phyloP scores from a whole-genome alignment of 2,329 filamentous ascomycete genomes.

The Colletotrichum sp. region DNA sequence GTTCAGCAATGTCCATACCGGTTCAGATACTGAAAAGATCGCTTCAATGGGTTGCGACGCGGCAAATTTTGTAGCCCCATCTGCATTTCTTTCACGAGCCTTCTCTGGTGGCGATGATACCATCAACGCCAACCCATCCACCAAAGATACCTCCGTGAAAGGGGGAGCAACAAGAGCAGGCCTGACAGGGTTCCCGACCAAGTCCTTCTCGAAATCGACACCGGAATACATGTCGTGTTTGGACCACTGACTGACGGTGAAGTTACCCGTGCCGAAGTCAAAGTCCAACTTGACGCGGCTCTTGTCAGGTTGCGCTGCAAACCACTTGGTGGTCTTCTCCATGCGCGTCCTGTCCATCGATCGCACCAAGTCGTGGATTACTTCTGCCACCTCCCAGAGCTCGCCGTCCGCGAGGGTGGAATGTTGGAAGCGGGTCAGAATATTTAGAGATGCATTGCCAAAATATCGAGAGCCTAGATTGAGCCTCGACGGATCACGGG shows the following conservation, averaged over 20 bases:
- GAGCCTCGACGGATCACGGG: not conserved
- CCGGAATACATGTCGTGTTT: not conserved
- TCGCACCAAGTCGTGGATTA: not conserved
- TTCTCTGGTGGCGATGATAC: not conserved
- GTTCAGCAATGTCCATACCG: fast-evolving
- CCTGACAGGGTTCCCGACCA: fast-evolving
- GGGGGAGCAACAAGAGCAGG: not conserved
- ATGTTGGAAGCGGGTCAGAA: fast-evolving
- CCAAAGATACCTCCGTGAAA: not conserved
- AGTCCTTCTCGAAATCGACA: fast-evolving
- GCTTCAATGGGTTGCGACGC: not conserved
- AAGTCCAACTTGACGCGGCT: not conserved
- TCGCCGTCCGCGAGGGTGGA: fast-evolving
- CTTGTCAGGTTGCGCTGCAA: not conserved
- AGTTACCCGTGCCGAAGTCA: not conserved
- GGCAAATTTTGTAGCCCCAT: not conserved
- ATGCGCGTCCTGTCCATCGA: not conserved
- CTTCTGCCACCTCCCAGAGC: not conserved
- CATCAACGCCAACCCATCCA: not conserved
- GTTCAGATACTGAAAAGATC: not conserved
- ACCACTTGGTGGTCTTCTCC: not conserved
- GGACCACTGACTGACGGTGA: not conserved
- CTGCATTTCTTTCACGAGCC: not conserved
- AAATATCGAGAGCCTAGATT: not conserved
- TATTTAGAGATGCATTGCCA: not conserved